Base-by-base conservation (phyloP, 1,284 basidiomycete species). In the Ceratobasidium sp. region DNA sequence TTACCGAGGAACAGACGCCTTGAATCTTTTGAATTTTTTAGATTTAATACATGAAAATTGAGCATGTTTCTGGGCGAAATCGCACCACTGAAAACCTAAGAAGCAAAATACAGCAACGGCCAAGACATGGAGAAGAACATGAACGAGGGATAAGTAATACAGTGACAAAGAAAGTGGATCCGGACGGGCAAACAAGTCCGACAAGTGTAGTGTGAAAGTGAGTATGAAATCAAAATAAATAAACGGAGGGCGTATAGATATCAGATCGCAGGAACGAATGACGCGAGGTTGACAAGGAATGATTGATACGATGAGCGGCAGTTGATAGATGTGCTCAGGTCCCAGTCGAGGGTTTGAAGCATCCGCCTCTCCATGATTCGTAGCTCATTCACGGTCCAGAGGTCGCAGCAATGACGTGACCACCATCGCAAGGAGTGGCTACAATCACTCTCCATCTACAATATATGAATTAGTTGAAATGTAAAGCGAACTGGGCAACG, bases 261-360 rank as follows among this genome's bases (percentile, higher is more conserved):
- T 44, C 48, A 65, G 48, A 64, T 52, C 20, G 48, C 54, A 65
- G 65, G 44, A 44, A 48, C 33, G 33, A 73, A 73, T 60, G 59
- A 65, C 16, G 46, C 23, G 38, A 74, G 57, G 20, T 59, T 60
- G 27, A 44, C 44, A 33, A 74, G 71, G 50, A 64, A 74, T 20
- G 71, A 64, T 46, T 74, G 71, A 48, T 74, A 74, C 7, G 71
- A 74, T 10, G 71, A 74, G 35, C 48, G 46, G 59, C 71, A 74
- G 23, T 74, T 74, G 27, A 74, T 41, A 33, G 71, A 74, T 18
- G 71, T 74, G 71, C 71, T 74, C 23, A 74, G 60, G 59, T 74
- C 54, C 71, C 71, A 74, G 60, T 74, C 71, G 10, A 74, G 71
- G 48, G 71, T 33, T n/a, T 74, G 59, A 41, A 74, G 50, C 71